Evolutionary conservation across 1,139 yeast species (phyloP), one percentile per base, ranked within the genome.

Genomic region (Suhomyces taliae): DNA sequence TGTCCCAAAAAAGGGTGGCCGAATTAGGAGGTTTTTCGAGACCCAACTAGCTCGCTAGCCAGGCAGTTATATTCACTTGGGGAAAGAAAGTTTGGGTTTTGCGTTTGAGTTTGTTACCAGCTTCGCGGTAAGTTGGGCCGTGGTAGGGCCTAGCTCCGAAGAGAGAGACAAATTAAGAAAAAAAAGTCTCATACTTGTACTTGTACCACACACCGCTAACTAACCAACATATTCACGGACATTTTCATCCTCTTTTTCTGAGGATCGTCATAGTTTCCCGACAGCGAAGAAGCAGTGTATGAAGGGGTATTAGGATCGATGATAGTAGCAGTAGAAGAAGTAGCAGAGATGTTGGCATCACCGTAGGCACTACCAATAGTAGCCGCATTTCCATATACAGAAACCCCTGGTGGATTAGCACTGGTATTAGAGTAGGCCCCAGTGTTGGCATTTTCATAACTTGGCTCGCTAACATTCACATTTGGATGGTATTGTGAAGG

Each of bases 161-260:
- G 6, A 19, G 24, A 19, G 15, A 2, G 15, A 14, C 15, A 14
- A 14, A 14, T 14, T 14, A 14, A 14, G 15, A 19, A 19, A 19
- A 3, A 19, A 19, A 19, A 19, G 4, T 2, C 24, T 6, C 24
- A 19, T 6, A 14, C 15, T 14, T 14, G 15, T 14, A 14, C 15
- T 14, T 14, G 15, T 6, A 19, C 24, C 24, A 19, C 24, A 4
- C 24, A 19, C 24, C 37, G 31, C 34, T 33, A 72, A 49, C 78
- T 74, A 15, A 75, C 76, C 47, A 75, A 57, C 78, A 72, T 74
- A 50, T 72, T 68, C n/a, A 75, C 79, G 10, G 74, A 65, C 72
- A 75, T 73, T 55, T 74, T 74, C 56, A 70, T 53, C 46, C 74
- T 57, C 46, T 70, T 71, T 52, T 64, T 61, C 43, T 67, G 71